Conservation (phyloP, 305 asterid species). For the Caryopteris hybrid region DNA sequence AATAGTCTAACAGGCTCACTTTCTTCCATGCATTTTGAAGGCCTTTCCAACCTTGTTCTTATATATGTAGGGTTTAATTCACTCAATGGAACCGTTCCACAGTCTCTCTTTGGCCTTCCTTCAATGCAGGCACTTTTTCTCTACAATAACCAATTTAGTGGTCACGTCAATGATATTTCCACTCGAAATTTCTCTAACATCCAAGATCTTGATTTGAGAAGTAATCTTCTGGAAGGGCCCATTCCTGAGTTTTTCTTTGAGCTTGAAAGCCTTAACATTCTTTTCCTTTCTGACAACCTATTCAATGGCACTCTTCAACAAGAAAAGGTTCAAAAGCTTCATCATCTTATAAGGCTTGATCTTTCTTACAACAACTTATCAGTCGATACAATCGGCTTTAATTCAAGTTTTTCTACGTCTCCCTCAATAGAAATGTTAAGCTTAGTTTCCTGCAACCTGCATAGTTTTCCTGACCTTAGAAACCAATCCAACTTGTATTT, state of each 20-base stretch:
- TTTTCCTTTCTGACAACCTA: slow-evolving; percentile 13
- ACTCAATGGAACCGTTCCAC: slow-evolving; percentile 33
- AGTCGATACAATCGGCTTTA: slow-evolving; percentile 6
- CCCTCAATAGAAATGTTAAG: too few relatives aligned
- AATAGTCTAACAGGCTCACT: slow-evolving; percentile 30
- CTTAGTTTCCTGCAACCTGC: slow-evolving; percentile 14
- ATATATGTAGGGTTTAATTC: slow-evolving; percentile 25
- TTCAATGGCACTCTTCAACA: slow-evolving; percentile 21
- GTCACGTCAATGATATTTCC: background rate
- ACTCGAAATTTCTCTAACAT: background rate
- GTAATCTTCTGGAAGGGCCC: slow-evolving; percentile 17
- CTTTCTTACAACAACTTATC: slow-evolving; percentile 32
- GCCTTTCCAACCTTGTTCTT: slow-evolving; percentile 14
- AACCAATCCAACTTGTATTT: background rate
- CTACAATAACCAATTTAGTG: slow-evolving; percentile 29
- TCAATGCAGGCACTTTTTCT: slow-evolving; percentile 28
- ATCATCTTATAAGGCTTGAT: slow-evolving; percentile 12
- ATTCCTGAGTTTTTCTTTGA: slow-evolving; percentile 27
- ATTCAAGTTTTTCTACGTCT: background rate
- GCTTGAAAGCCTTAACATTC: background rate
- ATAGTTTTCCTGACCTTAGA: slow-evolving; percentile 8
- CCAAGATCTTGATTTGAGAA: slow-evolving; percentile 3
- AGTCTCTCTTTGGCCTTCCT: slow-evolving; percentile 27
- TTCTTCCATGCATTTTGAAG: slow-evolving; percentile 33
- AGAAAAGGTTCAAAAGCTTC: slow-evolving; percentile 3